These are phyloP conservation scores for Trichophyton schoenleinii DNA, from an alignment of 2,329 filamentous ascomycete genomes.

Conservation along the genomic window DNA sequence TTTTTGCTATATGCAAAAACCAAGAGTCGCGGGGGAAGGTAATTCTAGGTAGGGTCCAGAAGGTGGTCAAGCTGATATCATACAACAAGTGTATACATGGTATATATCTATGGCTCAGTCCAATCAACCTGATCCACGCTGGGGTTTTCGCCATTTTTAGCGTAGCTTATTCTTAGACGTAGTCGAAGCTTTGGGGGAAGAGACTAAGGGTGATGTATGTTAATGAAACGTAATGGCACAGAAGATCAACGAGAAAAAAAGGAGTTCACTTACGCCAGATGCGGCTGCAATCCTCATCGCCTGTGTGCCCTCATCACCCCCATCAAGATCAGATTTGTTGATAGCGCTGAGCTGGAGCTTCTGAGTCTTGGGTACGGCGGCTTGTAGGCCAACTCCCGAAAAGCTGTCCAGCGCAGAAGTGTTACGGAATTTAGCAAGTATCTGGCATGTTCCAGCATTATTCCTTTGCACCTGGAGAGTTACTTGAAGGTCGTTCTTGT, in stretches of 20 bases:
- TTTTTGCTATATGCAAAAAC: background rate
- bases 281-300: constrained; percentile 76
- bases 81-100: background rate
- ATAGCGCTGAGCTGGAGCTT: constrained; percentile 87
- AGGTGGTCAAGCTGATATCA: background rate
- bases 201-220: constrained; percentile 41
- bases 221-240: background rate
- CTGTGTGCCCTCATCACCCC: constrained; percentile 75
- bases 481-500: constrained; percentile 71
- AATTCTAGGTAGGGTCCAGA: background rate
- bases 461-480: constrained; percentile 76
- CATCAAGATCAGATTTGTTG: constrained; percentile 61
- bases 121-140: constrained; percentile 93
- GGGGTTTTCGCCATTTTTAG: constrained; percentile 54
- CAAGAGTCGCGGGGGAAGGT: too few species aligned
- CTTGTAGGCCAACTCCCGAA: constrained; percentile 71
- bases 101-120: constrained; percentile 53
- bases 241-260: background rate
- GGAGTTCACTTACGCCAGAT: constrained; percentile 62
- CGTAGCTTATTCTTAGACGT: constrained; percentile 71
- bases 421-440: constrained; percentile 75
- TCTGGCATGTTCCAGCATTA: constrained; percentile 55
- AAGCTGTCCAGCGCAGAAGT: constrained; percentile 52
- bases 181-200: constrained; percentile 58
- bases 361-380: constrained; percentile 91